Evolutionary conservation across 768 basidiomycete species (phyloP), one percentile per base, ranked within the genome.

Genomic region (Boletales sp.): DNA sequence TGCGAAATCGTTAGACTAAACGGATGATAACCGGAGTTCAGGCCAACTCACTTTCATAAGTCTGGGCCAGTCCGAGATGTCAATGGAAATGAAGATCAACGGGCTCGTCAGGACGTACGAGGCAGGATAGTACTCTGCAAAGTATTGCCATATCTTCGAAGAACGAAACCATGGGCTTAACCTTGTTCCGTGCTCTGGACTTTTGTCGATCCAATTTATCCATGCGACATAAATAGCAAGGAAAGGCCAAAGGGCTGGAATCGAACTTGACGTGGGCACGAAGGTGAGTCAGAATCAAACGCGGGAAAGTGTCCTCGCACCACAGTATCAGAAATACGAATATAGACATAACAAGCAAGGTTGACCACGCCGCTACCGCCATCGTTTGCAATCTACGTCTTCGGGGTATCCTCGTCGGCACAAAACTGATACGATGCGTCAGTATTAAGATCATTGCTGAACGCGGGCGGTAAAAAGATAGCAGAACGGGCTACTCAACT

Each of bases 61-160:
- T 36, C 57, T 57, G 49, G 17, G 14, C 15, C 21, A 14, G 28
- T 31, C 35, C 28, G 39, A 32, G 31, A 37, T 8, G 30, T 51
- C 19, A 49, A 44, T 9, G 31, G 30, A 7, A n/a, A 41, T 4
- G 34, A 44, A 21, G 25, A 7, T 5, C 6, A 17, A 44, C n/a
- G 39, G 11, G 18, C 14, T 38, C 35, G n/a, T 21, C 15, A 21
- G 42, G 18, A 83, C 90, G 69, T 71, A 92, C 90, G 87, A 87
- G 42, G 87, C 86, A 59, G 91, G 91, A 60, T 93, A 94, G 67
- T 92, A 89, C 53, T 90, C 88, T 18, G 93, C 90, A 72, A 95
- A 97, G 62, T 93, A 92, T 62, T 73, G 80, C 92, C 93, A 98
- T 56, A 90, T 78, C 39, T 74, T 70, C 54, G 75, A 60, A 8